Evolutionary conservation across 768 basidiomycete genomes (phyloP).

Genomic region (Suillus spraguei): DNA sequence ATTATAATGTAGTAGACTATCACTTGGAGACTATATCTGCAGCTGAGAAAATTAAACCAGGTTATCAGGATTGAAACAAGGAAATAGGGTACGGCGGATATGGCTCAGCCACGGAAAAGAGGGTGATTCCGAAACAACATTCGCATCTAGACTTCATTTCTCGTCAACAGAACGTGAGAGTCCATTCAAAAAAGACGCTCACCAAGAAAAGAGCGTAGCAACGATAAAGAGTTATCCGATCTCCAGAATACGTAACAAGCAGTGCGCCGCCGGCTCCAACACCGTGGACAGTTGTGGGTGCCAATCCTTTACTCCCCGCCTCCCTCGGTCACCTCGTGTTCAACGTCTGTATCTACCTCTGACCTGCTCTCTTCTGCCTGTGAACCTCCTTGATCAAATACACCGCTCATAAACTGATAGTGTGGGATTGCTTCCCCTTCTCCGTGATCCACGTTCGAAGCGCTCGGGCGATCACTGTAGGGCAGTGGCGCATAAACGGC

Average conservation of each 20-base stretch:
- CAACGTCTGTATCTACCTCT: conserved; percentile 7
- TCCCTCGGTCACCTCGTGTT: background rate
- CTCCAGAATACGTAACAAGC: conserved; percentile 16
- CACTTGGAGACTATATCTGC: background rate
- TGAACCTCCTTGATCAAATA: conserved; percentile 6
- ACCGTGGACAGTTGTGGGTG: conserved; percentile 8
- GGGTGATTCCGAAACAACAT: conserved; percentile 19
- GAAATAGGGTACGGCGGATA: conserved; percentile 19
- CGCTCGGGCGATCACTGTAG: conserved; percentile 10
- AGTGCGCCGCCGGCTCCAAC: conserved; percentile 10
- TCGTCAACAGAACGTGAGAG: conserved; percentile 19
- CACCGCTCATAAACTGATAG: conserved; percentile 3
- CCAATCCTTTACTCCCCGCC: conserved; percentile 7
- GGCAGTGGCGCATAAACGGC: conserved; percentile 6
- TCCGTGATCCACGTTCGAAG: conserved; percentile 3
- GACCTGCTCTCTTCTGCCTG: conserved; percentile 1
- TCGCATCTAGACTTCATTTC: conserved; percentile 21
- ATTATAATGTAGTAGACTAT: conserved; percentile 17
- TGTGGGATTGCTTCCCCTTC: background rate
- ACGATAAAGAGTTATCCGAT: conserved; percentile 15
- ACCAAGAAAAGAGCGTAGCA: conserved; percentile 18
- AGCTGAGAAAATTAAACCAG: conserved; percentile 7
- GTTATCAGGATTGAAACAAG: conserved; percentile 11
- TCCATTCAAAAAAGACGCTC: conserved; percentile 13
- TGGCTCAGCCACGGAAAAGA: conserved; percentile 20